phyloP scores from a whole-genome alignment of 768 basidiomycete genomes.

The Phlebiopsis gigantea region DNA sequence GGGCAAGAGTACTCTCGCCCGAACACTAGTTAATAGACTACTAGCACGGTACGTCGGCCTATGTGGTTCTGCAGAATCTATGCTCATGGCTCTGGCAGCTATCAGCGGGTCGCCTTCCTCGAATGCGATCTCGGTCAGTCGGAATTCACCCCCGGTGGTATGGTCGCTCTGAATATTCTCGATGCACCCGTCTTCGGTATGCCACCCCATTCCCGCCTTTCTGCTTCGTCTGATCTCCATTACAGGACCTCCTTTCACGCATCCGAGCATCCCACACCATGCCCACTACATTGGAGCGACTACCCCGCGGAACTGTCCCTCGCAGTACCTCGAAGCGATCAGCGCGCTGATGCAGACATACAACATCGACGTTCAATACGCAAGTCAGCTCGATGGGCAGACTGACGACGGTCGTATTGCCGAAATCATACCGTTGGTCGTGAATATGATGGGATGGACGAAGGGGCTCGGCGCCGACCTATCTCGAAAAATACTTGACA shows the following conservation, averaged over 20 bases:
- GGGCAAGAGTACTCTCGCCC: slow-evolving; percentile 88
- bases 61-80: background rate
- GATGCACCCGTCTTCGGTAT: slow-evolving; percentile 67
- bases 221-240: background rate
- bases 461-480: slow-evolving; percentile 91
- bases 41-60: slow-evolving; percentile 41
- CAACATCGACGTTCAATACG: slow-evolving; percentile 60
- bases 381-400: slow-evolving; percentile 23
- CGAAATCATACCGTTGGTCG: slow-evolving; percentile 72
- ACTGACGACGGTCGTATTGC: slow-evolving; percentile 37
- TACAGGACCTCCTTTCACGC: slow-evolving; percentile 84
- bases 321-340: slow-evolving; percentile 68
- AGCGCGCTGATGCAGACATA: slow-evolving; percentile 63
- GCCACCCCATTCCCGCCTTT: slow-evolving; percentile 3
- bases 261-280: slow-evolving; percentile 61
- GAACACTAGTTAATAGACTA: slow-evolving; percentile 67
- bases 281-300: slow-evolving; percentile 82
- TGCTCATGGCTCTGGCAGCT: slow-evolving; percentile 35
- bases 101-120: slow-evolving; percentile 79
- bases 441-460: slow-evolving; percentile 97
- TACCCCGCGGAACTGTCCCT: slow-evolving; percentile 72
- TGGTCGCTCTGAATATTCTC: slow-evolving; percentile 75
- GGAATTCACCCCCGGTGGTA: slow-evolving; percentile 85
- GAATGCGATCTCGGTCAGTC: slow-evolving; percentile 94
- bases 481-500: slow-evolving; percentile 59